Conservation (phyloP, 1,284 basidiomycete species). For the Inonotus hispidus region DNA sequence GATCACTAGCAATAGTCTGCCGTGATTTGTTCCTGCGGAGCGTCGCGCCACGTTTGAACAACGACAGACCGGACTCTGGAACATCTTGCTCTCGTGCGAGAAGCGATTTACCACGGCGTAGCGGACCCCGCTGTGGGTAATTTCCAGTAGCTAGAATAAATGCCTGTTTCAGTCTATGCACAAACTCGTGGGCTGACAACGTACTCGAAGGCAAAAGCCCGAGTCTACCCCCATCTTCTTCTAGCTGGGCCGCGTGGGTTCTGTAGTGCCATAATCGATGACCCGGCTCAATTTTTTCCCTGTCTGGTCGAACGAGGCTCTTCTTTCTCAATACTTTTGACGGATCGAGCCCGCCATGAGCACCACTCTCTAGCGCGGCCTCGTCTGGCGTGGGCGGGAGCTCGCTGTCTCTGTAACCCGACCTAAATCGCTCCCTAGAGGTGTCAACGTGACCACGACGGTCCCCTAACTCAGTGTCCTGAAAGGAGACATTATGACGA, state of each 20-base stretch:
- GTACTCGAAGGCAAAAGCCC: conserved; percentile 76
- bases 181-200: conserved; percentile 30
- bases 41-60: conserved; percentile 81
- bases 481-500: conserved; percentile 57
- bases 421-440: conserved; percentile 41
- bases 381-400: conserved; percentile 42
- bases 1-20: conserved; percentile 33
- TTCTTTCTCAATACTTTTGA: conserved; percentile 74
- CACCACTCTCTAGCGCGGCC: conserved; percentile 40
- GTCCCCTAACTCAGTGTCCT: conserved; percentile 61
- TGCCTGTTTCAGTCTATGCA: conserved; percentile 11
- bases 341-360: conserved; percentile 30
- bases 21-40: conserved; percentile 64
- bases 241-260: conserved; percentile 80
- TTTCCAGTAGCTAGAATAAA: conserved; percentile 72
- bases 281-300: conserved; percentile 94
- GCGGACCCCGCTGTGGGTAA: conserved; percentile 54
- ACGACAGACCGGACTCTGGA: conserved; percentile 79
- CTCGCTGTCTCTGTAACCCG: conserved; percentile 48
- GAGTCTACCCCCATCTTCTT: conserved; percentile 57
- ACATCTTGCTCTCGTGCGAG: conserved; percentile 84
- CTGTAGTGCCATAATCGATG: conserved; percentile 97
- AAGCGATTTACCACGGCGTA: conserved; percentile 83
- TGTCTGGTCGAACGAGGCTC: conserved; percentile 88
- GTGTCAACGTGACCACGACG: conserved; percentile 50